Percentiles rank a stretch among this genome's conserved stretches.
These are phyloP conservation scores for Teratosphaeria viscida DNA, from an alignment of 2,329 filamentous ascomycete genomes.

Conservation along the genomic window DNA sequence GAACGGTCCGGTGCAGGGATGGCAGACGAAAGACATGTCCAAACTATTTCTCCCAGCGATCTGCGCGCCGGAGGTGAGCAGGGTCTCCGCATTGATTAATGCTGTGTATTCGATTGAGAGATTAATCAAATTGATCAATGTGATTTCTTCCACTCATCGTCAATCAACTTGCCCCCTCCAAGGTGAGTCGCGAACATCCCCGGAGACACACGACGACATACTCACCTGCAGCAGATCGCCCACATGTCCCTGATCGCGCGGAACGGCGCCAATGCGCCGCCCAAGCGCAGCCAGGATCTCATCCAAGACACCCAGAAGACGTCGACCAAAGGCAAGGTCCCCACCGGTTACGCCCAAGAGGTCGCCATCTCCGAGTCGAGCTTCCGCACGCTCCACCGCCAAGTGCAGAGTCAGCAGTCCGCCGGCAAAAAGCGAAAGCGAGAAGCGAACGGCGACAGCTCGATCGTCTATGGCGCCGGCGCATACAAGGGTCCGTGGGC, in stretches of 20 bases:
- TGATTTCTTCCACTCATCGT: neutral
- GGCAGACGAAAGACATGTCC: neutral
- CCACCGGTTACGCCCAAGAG: slow-evolving; percentile 78
- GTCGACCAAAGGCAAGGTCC: slow-evolving; percentile 35
- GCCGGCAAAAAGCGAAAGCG: slow-evolving; percentile 64
- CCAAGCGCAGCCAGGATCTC: slow-evolving; percentile 18
- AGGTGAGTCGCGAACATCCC: neutral
- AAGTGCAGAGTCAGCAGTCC: slow-evolving; percentile 46
- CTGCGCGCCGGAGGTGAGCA: neutral
- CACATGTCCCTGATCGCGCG: slow-evolving; percentile 24
- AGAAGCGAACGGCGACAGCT: slow-evolving; percentile 75
- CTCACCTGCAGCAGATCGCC: neutral
- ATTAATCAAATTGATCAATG: neutral
- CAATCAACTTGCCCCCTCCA: neutral
- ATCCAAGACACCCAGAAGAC: slow-evolving; percentile 20
- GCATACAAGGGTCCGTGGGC: slow-evolving; percentile 96
- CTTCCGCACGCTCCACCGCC: slow-evolving; percentile 79
- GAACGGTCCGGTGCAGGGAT: neutral
- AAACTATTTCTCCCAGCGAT: neutral
- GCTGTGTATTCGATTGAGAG: neutral
- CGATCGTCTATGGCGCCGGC: slow-evolving; percentile 73
- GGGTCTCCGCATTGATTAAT: neutral
- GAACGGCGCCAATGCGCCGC: slow-evolving; percentile 25
- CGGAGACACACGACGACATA: neutral
- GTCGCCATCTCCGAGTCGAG: slow-evolving; percentile 82